A percentile compares a stretch with the other conserved stretches of the same genome.
phyloP scores from a whole-genome alignment of 2,329 filamentous ascomycete species.

The Mollisiaceae sp. region DNA sequence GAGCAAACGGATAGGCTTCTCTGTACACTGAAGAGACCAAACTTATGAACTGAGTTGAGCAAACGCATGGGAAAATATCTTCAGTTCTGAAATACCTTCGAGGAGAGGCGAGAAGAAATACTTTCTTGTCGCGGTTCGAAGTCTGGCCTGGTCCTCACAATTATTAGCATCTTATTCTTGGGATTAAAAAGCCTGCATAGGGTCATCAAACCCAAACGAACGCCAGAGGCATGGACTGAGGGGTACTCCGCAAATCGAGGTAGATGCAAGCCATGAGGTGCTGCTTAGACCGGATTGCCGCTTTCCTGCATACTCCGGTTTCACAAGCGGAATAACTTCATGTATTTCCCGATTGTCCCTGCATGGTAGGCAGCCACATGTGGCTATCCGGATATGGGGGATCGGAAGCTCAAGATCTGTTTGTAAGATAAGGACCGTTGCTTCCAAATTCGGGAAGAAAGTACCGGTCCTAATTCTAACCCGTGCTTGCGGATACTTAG shows the following conservation, averaged over 20 bases:
- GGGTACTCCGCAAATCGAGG: not conserved
- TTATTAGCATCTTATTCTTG: not conserved
- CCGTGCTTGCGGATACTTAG: too few relatives aligned
- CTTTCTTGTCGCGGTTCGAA: too few relatives aligned
- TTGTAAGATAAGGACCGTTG: not conserved
- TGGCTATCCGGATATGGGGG: constrained; percentile 1
- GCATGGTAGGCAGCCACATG: constrained; percentile 9
- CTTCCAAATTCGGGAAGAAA: not conserved
- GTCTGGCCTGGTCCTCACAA: not conserved
- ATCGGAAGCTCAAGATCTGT: not conserved
- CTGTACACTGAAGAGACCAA: not conserved
- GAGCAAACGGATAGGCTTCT: not conserved
- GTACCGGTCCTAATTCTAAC: not conserved
- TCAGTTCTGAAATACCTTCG: too few relatives aligned
- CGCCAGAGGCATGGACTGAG: not conserved
- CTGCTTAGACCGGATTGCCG: not conserved
- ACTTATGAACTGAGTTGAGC: too few relatives aligned
- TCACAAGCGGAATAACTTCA: constrained; percentile 7
- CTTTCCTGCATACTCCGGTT: constrained; percentile 7
- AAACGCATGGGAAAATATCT: too few relatives aligned
- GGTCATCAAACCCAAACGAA: not conserved
- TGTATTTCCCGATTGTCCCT: constrained; percentile 5
- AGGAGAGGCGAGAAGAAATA: too few relatives aligned
- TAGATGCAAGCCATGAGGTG: not conserved
- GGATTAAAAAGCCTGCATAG: not conserved